Evolutionary conservation across 805 yeast genomes (phyloP), one percentile per base, ranked within the genome.

Genomic region (Candida multigemmis): DNA sequence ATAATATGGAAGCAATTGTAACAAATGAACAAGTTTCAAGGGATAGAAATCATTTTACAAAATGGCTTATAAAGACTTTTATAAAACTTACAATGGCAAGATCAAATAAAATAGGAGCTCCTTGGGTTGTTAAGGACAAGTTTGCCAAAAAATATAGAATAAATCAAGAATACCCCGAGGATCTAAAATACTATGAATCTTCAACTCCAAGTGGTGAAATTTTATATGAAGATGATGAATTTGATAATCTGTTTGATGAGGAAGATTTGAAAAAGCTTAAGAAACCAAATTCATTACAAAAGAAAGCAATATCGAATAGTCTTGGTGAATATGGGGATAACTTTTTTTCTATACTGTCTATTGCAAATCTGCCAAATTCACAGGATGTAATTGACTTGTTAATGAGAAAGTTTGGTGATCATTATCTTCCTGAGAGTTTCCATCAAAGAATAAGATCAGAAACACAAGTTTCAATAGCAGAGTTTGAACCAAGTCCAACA

Each of bases 81-180:
- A 67, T 87, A 47, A 82, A 87, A 53, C 67, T 82, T 48, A 69
- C 84, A 23, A 68, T 84, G 47, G 65, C 80, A 6, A 72, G 94
- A 30, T 82, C 87, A 2, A 68, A 78, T 29, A 83, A 81, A 64
- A 64, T 77, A 22, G 96, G 97, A 3, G 89, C 96, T 3, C 97
- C 97, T 3, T 91, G 97, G 97, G 75, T 89, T 12, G 91, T 91
- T 10, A 81, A 78, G 46, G 74, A 72, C 14, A 76, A 77, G 38
- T 84, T 72, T 49, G 91, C 91, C 1, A 64, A 62, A 30, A 67
- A 68, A 40, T 84, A 77, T 48, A 57, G 82, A 37, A 80, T 84
- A 12, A 68, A 78, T 7, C 59, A 64, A 11, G 76, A 65, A 21
- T 68, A 65, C 38, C 84, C 84, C 1, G 62, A 67, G 5, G 69